phyloP scores from a whole-genome alignment of 2,329 filamentous ascomycete genomes.

The Elsinoe fawcettii region DNA sequence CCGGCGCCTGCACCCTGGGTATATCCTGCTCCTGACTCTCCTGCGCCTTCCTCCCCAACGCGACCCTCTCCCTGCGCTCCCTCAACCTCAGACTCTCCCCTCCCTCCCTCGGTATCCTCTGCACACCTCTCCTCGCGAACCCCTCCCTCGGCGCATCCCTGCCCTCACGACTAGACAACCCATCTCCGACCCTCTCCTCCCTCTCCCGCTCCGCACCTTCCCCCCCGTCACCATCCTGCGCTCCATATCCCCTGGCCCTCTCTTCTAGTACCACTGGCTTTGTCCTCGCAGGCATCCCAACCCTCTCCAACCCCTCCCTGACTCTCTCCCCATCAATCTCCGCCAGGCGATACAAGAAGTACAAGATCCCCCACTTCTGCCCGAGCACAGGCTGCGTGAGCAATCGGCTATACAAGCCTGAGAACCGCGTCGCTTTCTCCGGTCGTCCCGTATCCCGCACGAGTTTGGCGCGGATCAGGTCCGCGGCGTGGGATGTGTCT shows the following conservation, averaged over 20 bases:
- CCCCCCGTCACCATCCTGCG: background rate
- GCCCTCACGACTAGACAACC: background rate
- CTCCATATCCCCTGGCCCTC: constrained; percentile 5
- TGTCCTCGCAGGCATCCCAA: background rate
- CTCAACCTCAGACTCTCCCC: constrained; percentile 20
- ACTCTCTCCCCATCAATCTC: constrained; percentile 35
- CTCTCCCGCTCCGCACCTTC: constrained; percentile 20
- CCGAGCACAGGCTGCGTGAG: constrained; percentile 85
- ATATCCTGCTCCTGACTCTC: constrained; percentile 6
- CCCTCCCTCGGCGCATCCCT: constrained; percentile 25
- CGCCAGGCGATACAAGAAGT: constrained; percentile 76
- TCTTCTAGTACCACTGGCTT: constrained; percentile 16
- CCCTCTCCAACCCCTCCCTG: constrained; percentile 7
- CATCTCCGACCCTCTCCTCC: constrained; percentile 27
- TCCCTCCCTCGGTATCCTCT: constrained; percentile 29
- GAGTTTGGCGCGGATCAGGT: constrained; percentile 83
- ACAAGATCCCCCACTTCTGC: constrained; percentile 95
- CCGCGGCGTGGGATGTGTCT: constrained; percentile 84
- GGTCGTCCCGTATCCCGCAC: constrained; percentile 67
- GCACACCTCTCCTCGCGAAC: constrained; percentile 40
- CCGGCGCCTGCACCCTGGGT: background rate
- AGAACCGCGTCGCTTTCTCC: constrained; percentile 71
- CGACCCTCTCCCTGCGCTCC: background rate
- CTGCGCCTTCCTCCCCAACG: background rate
- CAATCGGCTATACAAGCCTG: constrained; percentile 82